These are phyloP conservation scores for Yamadazyma olivae DNA, from an alignment of 805 yeast species.

Conservation along the genomic window DNA sequence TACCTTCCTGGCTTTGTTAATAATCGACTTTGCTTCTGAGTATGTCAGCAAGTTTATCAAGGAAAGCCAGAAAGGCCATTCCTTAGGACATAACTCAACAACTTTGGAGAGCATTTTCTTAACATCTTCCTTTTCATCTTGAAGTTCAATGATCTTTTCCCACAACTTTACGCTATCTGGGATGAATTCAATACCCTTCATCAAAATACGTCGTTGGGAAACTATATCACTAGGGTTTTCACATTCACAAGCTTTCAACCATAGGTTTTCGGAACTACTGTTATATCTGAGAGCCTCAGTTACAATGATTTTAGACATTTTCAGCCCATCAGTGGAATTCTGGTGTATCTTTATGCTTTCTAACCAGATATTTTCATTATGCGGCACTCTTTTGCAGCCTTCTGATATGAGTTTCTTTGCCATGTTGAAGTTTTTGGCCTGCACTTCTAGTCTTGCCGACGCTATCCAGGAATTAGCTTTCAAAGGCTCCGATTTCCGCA, in stretches of 20 bases:
- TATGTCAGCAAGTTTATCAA: slow-evolving; percentile 46
- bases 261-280: slow-evolving; percentile 56
- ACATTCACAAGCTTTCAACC: slow-evolving; percentile 69
- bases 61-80: slow-evolving; percentile 64
- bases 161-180: slow-evolving; percentile 65
- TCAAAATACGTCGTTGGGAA: slow-evolving; percentile 55
- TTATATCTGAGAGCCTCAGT: slow-evolving; percentile 62
- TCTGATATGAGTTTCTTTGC: slow-evolving; percentile 67
- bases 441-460: slow-evolving; percentile 74
- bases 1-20: slow-evolving; percentile 59
- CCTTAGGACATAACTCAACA: slow-evolving; percentile 60
- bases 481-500: slow-evolving; percentile 68
- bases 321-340: slow-evolving; percentile 34
- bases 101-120: slow-evolving; percentile 60
- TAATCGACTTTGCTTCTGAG: slow-evolving; percentile 48
- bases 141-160: slow-evolving; percentile 61
- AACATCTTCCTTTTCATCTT: slow-evolving; percentile 48
- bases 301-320: slow-evolving; percentile 53
- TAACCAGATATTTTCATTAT: slow-evolving; percentile 75
- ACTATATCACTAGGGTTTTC: slow-evolving; percentile 50
- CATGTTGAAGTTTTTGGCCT: slow-evolving; percentile 47
- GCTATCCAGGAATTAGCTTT: slow-evolving; percentile 85
- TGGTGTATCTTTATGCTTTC: slow-evolving; percentile 67
- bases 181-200: slow-evolving; percentile 66
- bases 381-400: slow-evolving; percentile 71